Conservation (phyloP, 768 basidiomycete genomes). For the Cytidiella melzeri region DNA sequence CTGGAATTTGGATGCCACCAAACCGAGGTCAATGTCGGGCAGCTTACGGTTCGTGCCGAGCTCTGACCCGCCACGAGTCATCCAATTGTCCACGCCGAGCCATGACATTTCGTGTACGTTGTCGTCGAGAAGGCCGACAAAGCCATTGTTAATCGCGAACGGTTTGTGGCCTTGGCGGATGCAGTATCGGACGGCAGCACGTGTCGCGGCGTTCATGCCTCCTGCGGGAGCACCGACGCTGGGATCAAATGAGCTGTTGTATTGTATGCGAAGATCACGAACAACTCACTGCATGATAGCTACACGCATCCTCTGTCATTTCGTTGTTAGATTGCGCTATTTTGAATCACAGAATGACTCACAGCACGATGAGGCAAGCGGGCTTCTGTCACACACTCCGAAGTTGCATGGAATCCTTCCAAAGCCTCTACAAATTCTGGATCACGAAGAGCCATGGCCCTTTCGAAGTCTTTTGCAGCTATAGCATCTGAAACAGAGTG, state of each 20-base stretch:
- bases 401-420: constrained; percentile 77
- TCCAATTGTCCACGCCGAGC: constrained; percentile 97
- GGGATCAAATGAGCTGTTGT: constrained; percentile 2
- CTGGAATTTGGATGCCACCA: constrained; percentile 89
- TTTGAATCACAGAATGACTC: background rate
- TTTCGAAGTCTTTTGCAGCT: constrained; percentile 73
- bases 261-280: constrained; percentile 4
- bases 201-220: constrained; percentile 98
- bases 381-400: constrained; percentile 42
- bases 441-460: constrained; percentile 84
- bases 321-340: background rate
- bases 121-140: constrained; percentile 90
- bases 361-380: constrained; percentile 29
- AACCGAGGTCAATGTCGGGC: constrained; percentile 83
- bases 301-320: constrained; percentile 60
- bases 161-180: constrained; percentile 87
- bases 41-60: constrained; percentile 92
- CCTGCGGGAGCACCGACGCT: constrained; percentile 97
- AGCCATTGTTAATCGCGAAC: constrained; percentile 93
- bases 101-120: constrained; percentile 82
- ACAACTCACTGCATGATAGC: constrained; percentile 76
- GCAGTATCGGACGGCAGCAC: constrained; percentile 91
- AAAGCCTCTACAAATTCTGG: constrained; percentile 86
- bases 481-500: constrained; percentile 81
- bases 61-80: constrained; percentile 93